phyloP scores from a whole-genome alignment of 129 eudicot genomes.

The Artemisia annua region DNA sequence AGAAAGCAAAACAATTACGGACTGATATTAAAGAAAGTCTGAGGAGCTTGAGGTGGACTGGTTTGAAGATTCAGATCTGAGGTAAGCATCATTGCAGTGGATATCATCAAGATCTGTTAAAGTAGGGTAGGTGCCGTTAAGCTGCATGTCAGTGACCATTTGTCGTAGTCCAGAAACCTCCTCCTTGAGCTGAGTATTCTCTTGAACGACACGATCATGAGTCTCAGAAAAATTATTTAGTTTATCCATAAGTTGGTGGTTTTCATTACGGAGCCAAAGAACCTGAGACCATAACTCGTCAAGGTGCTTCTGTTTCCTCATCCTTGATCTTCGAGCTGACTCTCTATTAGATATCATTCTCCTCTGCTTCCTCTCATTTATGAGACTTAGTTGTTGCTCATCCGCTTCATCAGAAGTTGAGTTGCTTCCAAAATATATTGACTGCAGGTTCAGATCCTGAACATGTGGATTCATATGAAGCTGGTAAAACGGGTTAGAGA shows the following conservation, averaged over 20 bases:
- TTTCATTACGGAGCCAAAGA: constrained; percentile 79
- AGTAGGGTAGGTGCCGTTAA: constrained; percentile 57
- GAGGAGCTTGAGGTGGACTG: constrained; percentile 45
- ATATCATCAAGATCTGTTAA: constrained; percentile 69
- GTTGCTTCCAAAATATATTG: constrained; percentile 63
- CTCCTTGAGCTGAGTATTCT: constrained; percentile 81
- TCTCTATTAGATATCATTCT: constrained; percentile 97
- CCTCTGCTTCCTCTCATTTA: constrained; percentile 90
- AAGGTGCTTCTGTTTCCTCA: constrained; percentile 95
- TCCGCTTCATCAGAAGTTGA: constrained; percentile 98
- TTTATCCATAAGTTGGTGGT: constrained; percentile 78
- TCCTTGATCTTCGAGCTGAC: constrained; percentile 93
- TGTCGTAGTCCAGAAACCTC: constrained; percentile 75
- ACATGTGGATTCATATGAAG: constrained; percentile 53
- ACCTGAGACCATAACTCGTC: constrained; percentile 98
- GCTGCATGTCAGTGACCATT: constrained; percentile 77
- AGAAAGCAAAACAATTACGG: background rate
- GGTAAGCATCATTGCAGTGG: constrained; percentile 44
- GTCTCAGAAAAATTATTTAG: constrained; percentile 62
- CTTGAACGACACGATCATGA: constrained; percentile 71
- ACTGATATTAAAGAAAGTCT: constrained; percentile 7
- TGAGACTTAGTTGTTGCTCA: constrained; percentile 75
- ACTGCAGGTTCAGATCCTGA: constrained; percentile 62
- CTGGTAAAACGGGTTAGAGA: constrained; percentile 53
- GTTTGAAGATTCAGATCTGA: constrained; percentile 50